Conservation (phyloP, 2,329 filamentous ascomycete genomes). For the Penicillium sp. region DNA sequence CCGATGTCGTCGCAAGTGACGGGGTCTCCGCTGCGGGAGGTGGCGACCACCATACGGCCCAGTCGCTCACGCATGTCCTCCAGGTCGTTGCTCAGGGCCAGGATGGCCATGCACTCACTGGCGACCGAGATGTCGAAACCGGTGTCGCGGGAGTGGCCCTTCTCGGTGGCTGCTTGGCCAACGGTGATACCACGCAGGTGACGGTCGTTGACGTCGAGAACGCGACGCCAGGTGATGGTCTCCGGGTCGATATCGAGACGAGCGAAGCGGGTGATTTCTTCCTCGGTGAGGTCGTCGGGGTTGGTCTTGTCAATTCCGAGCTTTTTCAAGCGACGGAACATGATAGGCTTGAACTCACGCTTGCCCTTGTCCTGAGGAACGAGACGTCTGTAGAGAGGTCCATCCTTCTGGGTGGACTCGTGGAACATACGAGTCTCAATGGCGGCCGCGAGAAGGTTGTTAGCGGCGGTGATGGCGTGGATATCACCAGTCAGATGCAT, state of each 20-base stretch:
- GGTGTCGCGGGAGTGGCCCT: slow-evolving; percentile 82
- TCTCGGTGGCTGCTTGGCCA: slow-evolving; percentile 86
- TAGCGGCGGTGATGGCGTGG: slow-evolving; percentile 93
- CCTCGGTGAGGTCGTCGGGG: slow-evolving; percentile 83
- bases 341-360: slow-evolving; percentile 81
- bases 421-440: slow-evolving; percentile 99
- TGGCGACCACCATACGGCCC: slow-evolving; percentile 93
- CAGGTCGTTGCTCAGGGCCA: slow-evolving; percentile 86
- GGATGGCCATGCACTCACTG: slow-evolving; percentile 96
- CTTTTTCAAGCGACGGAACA: slow-evolving; percentile 93
- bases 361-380: slow-evolving; percentile 89
- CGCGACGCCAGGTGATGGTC: slow-evolving; percentile 95
- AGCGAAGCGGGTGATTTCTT: slow-evolving; percentile 87
- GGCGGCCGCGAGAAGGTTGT: slow-evolving; percentile 93
- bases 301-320: slow-evolving; percentile 94
- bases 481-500: slow-evolving; percentile 97
- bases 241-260: slow-evolving; percentile 93
- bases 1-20: slow-evolving; percentile 96
- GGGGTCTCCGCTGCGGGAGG: slow-evolving; percentile 79
- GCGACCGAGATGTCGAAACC: slow-evolving; percentile 98
- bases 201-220: slow-evolving; percentile 95
- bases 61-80: slow-evolving; percentile 89
- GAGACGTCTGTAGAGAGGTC: slow-evolving; percentile 79
- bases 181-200: slow-evolving; percentile 88
- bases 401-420: slow-evolving; percentile 92